These are phyloP conservation scores for Syzygium aqueum DNA, from an alignment of 345 rosid species.

Conservation along the genomic window DNA sequence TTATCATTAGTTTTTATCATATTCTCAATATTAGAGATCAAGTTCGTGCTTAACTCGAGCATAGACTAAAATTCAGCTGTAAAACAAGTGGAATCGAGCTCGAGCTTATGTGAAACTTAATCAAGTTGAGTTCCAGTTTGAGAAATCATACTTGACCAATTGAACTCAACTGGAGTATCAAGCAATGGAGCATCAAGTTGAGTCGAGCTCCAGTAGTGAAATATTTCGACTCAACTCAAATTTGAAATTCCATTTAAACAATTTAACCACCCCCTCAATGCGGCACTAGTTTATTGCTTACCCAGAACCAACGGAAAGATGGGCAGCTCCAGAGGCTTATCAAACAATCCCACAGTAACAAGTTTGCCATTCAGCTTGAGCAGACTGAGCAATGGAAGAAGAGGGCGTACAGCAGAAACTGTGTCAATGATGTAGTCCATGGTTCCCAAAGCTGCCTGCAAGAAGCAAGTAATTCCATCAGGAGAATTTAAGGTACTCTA, in stretches of 20 bases:
- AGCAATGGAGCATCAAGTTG: not conserved
- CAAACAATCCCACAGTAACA: conserved; percentile 62
- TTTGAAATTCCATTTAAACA: not conserved
- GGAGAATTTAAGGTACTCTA: not conserved
- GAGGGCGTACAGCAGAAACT: conserved; percentile 67
- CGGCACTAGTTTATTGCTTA: conserved; percentile 7
- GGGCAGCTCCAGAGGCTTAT: conserved; percentile 71
- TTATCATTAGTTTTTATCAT: not conserved
- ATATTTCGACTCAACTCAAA: not conserved
- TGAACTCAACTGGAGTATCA: not conserved
- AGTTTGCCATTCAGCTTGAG: conserved; percentile 73
- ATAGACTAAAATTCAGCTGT: conserved; percentile 43
- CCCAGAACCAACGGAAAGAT: conserved; percentile 63
- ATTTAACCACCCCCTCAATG: not conserved
- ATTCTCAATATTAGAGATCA: not conserved
- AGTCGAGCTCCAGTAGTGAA: not conserved
- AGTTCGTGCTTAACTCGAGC: not conserved
- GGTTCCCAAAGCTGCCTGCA: conserved; percentile 49
- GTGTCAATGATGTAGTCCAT: conserved; percentile 92
- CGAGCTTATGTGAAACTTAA: not conserved
- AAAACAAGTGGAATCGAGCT: not conserved
- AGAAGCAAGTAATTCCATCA: not conserved
- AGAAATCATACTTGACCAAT: not conserved
- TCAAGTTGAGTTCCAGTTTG: not conserved
- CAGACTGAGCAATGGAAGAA: conserved; percentile 55